Percentiles rank a stretch among this genome's conserved stretches.
These are phyloP conservation scores for Grammothele lineata DNA, from an alignment of 768 basidiomycete species.

Conservation along the genomic window DNA sequence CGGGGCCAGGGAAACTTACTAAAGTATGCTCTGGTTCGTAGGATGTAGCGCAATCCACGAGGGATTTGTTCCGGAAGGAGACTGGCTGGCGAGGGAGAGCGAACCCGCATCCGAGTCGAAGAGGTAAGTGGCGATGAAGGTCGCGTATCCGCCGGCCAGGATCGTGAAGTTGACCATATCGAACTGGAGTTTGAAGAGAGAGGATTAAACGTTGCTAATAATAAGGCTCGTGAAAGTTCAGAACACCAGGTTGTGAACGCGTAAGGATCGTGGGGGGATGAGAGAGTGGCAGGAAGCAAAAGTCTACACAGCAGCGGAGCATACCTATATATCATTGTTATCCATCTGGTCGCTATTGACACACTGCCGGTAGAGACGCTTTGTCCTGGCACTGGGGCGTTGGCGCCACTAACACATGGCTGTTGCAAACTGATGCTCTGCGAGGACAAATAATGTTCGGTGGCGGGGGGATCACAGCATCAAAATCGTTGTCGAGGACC, in stretches of 20 bases:
- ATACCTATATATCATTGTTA: too few relatives aligned
- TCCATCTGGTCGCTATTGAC: too few relatives aligned
- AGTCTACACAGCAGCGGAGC: too few relatives aligned
- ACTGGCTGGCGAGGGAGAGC: conserved; percentile 44
- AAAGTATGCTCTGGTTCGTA: conserved; percentile 54
- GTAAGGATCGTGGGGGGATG: background rate
- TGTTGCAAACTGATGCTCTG: too few relatives aligned
- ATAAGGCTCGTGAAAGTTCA: background rate
- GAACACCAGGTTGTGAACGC: conserved; percentile 13
- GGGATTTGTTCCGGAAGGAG: conserved; percentile 44
- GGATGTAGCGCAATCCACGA: conserved; percentile 62
- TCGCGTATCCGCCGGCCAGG: conserved; percentile 59
- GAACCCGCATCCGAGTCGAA: conserved; percentile 49
- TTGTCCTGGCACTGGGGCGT: too few relatives aligned
- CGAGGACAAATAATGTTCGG: too few relatives aligned
- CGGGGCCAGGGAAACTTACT: conserved; percentile 53
- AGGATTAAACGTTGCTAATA: background rate
- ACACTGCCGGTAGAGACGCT: too few relatives aligned
- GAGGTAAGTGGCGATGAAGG: conserved; percentile 58
- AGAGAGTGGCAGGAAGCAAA: background rate
- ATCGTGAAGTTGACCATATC: conserved; percentile 66
- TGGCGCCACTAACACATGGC: too few relatives aligned
- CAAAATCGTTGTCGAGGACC: too few relatives aligned
- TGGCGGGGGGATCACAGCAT: too few relatives aligned
- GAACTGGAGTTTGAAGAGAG: background rate